Evolutionary conservation across 768 basidiomycete genomes (phyloP), one percentile per base, ranked within the genome.

Genomic region (Austroboletus eburneus): DNA sequence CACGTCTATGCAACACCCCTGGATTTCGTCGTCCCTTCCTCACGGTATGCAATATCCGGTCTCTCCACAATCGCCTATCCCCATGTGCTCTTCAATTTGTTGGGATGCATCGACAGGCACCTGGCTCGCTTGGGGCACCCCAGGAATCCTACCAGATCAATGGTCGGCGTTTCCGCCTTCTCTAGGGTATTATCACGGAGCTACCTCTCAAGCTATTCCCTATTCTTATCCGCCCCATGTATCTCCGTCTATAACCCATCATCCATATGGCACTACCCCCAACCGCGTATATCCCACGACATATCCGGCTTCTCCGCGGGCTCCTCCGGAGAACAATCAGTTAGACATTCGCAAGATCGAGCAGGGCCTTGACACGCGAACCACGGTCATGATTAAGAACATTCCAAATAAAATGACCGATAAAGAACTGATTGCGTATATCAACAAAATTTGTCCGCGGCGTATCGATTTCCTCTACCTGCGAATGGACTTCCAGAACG

Each of bases 391-490:
- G 87, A 81, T 89, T 51, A 91, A 92, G 69, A 94, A 94, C 58
- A 88, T 94, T 37, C 91, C 91, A 3, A 94, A 93, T 68, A 91
- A 92, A 66, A 88, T 90, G 86, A 84, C 74, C 51, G 85, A 89
- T 65, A 75, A 72, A 57, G 85, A 90, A 52, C 61, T 90, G 56
- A 71, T 82, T 48, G 65, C 67, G 32, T 91, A 79, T 57, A 88
- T 88, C 51, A 75, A 68, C 42, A 76, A 79, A 50, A 87, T 88
- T 21, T 87, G 84, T 62, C 79, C 81, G n/a, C 72, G 86, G 34
- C 74, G 74, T 45, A 86, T 88, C 50, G 91, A 93, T 67, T 92
- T 93, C 63, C 71, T 94, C 54, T 94, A 94, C 69, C 67, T 94
- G 52, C 70, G 88, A 54, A 90, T 90, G 84, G 88, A 89, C 63